Evolutionary conservation across 805 yeast genomes (phyloP).

Genomic region (Vanderwaltozyma polyspora): DNA sequence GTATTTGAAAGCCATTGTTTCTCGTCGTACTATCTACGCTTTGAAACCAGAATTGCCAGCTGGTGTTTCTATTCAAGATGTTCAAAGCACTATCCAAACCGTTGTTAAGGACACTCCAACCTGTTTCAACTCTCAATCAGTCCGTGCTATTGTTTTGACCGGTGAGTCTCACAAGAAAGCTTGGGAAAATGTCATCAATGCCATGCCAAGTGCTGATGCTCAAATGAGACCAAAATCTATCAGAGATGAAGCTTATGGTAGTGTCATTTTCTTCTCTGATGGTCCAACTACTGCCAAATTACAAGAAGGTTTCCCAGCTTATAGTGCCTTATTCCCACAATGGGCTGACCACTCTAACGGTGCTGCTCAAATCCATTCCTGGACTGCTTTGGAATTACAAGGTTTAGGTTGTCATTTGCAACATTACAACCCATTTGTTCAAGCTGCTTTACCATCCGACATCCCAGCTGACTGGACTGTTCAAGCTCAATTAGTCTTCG

Average conservation of each 20-base stretch:
- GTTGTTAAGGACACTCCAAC: conserved; percentile 41
- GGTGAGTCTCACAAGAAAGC: conserved; percentile 36
- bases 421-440: conserved; percentile 39
- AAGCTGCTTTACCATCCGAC: conserved; percentile 28
- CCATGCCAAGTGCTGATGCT: conserved; percentile 24
- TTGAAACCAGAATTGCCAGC: conserved; percentile 35
- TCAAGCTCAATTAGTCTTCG: conserved; percentile 41
- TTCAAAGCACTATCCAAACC: conserved; percentile 32
- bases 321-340: conserved; percentile 35
- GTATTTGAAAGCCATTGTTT: conserved; percentile 26
- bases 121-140: conserved; percentile 40
- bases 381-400: conserved; percentile 37
- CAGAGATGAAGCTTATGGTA: conserved; percentile 38
- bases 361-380: conserved; percentile 39
- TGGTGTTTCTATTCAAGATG: conserved; percentile 30
- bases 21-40: conserved; percentile 40
- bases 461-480: conserved; percentile 36
- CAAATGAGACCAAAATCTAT: conserved; percentile 34
- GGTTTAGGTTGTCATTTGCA: conserved; percentile 43
- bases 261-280: conserved; percentile 40
- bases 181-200: conserved; percentile 34
- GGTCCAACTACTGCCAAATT: conserved; percentile 28
- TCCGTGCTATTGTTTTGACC: conserved; percentile 37
- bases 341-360: conserved; percentile 39
- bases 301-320: conserved; percentile 34